Evolutionary conservation across 495 filamentous ascomycete genomes (phyloP).

Genomic region (Trichoderma reesei): DNA sequence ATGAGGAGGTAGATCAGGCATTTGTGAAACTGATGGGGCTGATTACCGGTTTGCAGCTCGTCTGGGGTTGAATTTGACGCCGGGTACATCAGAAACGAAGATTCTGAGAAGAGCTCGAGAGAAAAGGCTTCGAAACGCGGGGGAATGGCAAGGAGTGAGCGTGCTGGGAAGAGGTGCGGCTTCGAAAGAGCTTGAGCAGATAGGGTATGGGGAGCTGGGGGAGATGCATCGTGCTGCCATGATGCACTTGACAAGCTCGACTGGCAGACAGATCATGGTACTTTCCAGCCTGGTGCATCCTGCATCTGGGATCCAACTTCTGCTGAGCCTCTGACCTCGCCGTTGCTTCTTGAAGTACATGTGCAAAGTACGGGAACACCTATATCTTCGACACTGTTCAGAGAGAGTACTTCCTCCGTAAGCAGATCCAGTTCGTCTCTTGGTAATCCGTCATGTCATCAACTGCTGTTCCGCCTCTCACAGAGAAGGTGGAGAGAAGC

Average conservation of each 20-base stretch:
- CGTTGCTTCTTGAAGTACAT: too few species aligned
- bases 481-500: too few species aligned
- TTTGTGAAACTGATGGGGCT: background rate
- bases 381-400: too few species aligned
- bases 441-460: too few species aligned
- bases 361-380: too few species aligned
- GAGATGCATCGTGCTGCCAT: background rate
- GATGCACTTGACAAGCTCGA: background rate
- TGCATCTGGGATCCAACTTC: too few species aligned
- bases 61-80: background rate
- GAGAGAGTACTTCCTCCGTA: too few species aligned
- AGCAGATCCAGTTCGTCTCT: too few species aligned
- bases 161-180: background rate
- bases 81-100: background rate
- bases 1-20: background rate
- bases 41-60: background rate
- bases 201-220: background rate
- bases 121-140: background rate
- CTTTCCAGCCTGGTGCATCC: too few species aligned
- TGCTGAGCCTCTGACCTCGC: too few species aligned
- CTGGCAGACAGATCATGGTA: too few species aligned
- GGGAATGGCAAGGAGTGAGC: background rate
- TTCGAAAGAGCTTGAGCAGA: background rate
- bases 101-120: background rate
- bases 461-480: too few species aligned